Conservation (phyloP, 495 filamentous ascomycete genomes). For the Talaromyces stipitatus region DNA sequence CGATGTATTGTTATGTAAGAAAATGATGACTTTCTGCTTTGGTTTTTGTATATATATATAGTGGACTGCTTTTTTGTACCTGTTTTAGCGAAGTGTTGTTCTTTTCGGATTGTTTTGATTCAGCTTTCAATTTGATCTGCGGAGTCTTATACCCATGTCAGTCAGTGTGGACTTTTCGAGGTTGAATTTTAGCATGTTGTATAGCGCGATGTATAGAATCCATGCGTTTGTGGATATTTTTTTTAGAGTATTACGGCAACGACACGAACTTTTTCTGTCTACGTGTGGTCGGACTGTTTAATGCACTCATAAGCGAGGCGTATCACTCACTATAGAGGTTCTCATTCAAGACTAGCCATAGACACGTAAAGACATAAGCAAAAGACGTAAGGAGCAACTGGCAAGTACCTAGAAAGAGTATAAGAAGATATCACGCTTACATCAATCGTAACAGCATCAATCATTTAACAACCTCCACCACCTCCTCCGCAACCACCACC, state of each 20-base stretch:
- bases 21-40: background rate
- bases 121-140: background rate
- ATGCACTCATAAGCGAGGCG: too few species aligned
- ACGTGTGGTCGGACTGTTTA: too few species aligned
- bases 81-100: conserved; percentile 1
- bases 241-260: too few species aligned
- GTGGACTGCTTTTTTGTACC: background rate
- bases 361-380: background rate
- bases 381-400: background rate
- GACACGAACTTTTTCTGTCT: too few species aligned
- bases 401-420: background rate
- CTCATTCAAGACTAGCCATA: background rate
- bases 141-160: background rate
- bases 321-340: background rate
- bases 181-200: too few species aligned
- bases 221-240: background rate
- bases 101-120: background rate
- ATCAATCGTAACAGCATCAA: background rate
- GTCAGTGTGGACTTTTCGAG: background rate
- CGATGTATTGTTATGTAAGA: conserved; percentile 6
- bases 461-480: conserved; percentile 1
- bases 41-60: background rate
- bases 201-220: background rate
- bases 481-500: conserved; percentile 6
- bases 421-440: background rate